A percentile compares a stretch with the other conserved stretches of the same genome.
phyloP scores from a whole-genome alignment of 768 basidiomycete species.

The Tulasnella sp. region DNA sequence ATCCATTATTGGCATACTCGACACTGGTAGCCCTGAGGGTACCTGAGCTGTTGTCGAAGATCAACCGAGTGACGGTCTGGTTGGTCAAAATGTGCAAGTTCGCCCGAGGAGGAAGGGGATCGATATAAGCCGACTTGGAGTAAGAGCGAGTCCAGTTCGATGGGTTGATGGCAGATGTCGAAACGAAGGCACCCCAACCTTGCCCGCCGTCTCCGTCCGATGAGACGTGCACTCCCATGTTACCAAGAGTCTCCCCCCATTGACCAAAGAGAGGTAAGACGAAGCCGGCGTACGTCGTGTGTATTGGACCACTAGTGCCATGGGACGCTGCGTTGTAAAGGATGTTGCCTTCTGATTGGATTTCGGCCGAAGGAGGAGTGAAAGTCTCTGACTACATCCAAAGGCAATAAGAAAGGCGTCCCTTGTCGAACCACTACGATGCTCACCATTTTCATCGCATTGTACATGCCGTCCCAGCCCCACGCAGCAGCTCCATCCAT shows the following conservation, averaged over 20 bases:
- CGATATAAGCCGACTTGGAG: constrained; percentile 66
- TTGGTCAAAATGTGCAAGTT: constrained; percentile 68
- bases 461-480: constrained; percentile 54
- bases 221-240: constrained; percentile 50
- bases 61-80: constrained; percentile 60
- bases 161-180: constrained; percentile 64
- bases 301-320: constrained; percentile 59
- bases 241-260: constrained; percentile 58
- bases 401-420: background rate
- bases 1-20: constrained; percentile 51
- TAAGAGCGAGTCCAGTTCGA: constrained; percentile 67
- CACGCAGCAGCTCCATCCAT: constrained; percentile 42
- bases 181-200: constrained; percentile 57
- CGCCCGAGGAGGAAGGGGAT: constrained; percentile 61
- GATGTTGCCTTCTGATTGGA: constrained; percentile 52
- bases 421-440: background rate
- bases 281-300: constrained; percentile 57
- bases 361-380: constrained; percentile 52
- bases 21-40: constrained; percentile 49
- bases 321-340: constrained; percentile 52
- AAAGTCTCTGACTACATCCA: constrained; percentile 55
- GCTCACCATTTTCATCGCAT: constrained; percentile 47
- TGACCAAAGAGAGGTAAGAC: constrained; percentile 58
- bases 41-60: constrained; percentile 47
- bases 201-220: constrained; percentile 54